Base-by-base conservation (phyloP, 768 basidiomycete species). In the Termitomyces sp. region DNA sequence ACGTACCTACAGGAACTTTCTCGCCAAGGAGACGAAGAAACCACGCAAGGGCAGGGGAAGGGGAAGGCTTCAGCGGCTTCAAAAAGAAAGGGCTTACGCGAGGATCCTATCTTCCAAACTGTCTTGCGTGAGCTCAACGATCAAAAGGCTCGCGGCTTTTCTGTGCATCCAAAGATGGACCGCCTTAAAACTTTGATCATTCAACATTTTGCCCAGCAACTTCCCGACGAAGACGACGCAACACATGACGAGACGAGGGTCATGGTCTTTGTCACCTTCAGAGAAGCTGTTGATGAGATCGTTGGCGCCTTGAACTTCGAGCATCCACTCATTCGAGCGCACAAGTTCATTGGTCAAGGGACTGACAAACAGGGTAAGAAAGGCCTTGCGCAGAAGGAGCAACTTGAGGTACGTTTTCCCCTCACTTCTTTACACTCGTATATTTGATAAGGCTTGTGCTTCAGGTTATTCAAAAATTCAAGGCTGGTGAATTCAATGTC, bases 221-320 rank as follows among this genome's bases (percentile, higher is more conserved):
- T 79, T 45, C 70, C 71, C n/a, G 77, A 79, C 7, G 71, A 71
- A 19, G 77, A 71, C 14, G 71, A 69, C 50, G 63, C 59, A 8
- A 60, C 59, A 5, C 65, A 65, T 11, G 67, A 70, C 7, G 68
- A 81, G 45, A 92, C 92, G 2, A 80, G 86, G 59, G 91, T 88
- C 19, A 99, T 98, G 89, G 91, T 99, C 17, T 99, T 98, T 67
- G 88, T 89, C 52, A 87, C 89, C n/a, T 95, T 83, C 68, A 78
- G 97, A 55, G 85, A 90, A 52, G 91, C 87, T 35, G 93, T 98
- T 11, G 91, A 95, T 57, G 94, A 98, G 71, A 85, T 98, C 41
- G 90, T 95, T 21, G 82, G 85, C 41, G 78, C 84, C 44, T 73
- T 99, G 54, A 89, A 91, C 64, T 73, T 77, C 42, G 86, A 95